Conservation (phyloP, 352 stramenopile genomes). For the Globisporangium cylindrosporum region DNA sequence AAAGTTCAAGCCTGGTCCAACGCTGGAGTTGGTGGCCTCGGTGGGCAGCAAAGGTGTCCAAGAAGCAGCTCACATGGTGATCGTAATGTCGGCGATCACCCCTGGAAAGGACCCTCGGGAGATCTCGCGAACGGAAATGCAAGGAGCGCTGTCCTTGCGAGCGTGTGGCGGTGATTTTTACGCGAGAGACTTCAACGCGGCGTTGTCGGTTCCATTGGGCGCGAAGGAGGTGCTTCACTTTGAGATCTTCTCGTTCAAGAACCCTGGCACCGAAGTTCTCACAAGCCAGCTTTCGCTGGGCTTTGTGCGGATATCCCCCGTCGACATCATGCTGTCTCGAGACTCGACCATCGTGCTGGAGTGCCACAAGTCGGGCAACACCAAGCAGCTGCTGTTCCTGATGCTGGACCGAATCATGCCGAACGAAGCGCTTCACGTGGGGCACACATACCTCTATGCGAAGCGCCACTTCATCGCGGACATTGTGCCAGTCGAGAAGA, state of each 20-base stretch:
- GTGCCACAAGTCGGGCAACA: slow-evolving; percentile 44
- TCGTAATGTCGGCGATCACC: slow-evolving; percentile 59
- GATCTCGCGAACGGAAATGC: slow-evolving; percentile 76
- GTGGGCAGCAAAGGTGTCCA: slow-evolving; percentile 68
- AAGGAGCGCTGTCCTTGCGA: slow-evolving; percentile 62
- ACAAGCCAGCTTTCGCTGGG: slow-evolving; percentile 63
- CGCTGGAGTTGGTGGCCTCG: slow-evolving; percentile 72
- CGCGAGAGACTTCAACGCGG: slow-evolving; percentile 71
- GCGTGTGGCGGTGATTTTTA: slow-evolving; percentile 72
- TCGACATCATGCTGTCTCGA: slow-evolving; percentile 75
- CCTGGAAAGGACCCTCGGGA: slow-evolving; percentile 50
- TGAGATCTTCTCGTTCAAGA: slow-evolving; percentile 70
- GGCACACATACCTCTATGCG: slow-evolving; percentile 77
- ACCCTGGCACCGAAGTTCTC: slow-evolving; percentile 51
- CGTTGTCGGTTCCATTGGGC: slow-evolving; percentile 68
- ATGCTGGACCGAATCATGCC: slow-evolving; percentile 71
- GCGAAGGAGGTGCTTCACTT: slow-evolving; percentile 72
- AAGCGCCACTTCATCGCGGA: slow-evolving; percentile 81
- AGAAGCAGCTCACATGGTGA: slow-evolving; percentile 68
- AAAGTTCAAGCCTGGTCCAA: slow-evolving; percentile 54
- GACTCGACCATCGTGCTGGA: slow-evolving; percentile 73
- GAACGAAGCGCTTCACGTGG: slow-evolving; percentile 58
- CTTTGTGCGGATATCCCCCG: slow-evolving; percentile 67
- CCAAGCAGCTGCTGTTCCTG: slow-evolving; percentile 69
- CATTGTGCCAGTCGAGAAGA: slow-evolving; percentile 54